Base-by-base conservation (phyloP, 345 rosid genomes). In the Turritis glabra region DNA sequence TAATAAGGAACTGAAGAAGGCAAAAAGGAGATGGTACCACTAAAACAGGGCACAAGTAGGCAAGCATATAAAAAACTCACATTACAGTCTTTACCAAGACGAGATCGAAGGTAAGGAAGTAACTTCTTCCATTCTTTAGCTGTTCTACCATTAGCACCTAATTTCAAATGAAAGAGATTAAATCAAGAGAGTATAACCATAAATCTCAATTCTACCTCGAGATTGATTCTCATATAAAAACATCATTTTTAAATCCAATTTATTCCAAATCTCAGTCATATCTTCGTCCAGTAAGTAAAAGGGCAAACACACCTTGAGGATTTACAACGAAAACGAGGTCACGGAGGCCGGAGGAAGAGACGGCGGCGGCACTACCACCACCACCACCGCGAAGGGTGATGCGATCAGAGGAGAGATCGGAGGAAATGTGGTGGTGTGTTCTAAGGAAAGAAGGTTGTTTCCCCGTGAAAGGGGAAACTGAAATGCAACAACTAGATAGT, bases 121-220 rank as follows among this genome's bases (percentile, higher is more conserved):
- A 95, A 76, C 74, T 89, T 89, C 79, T 87, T 90, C 99, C 99
- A 95, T 77, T 92, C 89, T 79, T 81, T 84, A 43, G 91, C 93
- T 23, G 99, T 92, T 84, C 73, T 90, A 51, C 98, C 98, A 79
- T 88, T 89, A 74, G 99, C 97, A 44, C 99, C 98, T 95, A 80
- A 78, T 41, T 62, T 61, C 74, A 69, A 44, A 58, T 18, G 23
- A 63, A 35, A 40, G 8, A 38, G 13, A 61, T 8, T 3, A 7
- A 23, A 30, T 25, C 25, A 69, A 41, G 13, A 63, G 21, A 12
- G 11, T 25, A 57, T 17, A 35, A 41, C 43, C 29, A 27, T 38
- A 55, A 63, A 68, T 47, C 25, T 15, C 64, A 37, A 37, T 64
- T 27, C 40, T 33, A 54, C 27, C 23, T 41, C 35, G 33, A 15